These are phyloP conservation scores for Gymnopilus dilepis DNA, from an alignment of 768 basidiomycete species.

Conservation along the genomic window DNA sequence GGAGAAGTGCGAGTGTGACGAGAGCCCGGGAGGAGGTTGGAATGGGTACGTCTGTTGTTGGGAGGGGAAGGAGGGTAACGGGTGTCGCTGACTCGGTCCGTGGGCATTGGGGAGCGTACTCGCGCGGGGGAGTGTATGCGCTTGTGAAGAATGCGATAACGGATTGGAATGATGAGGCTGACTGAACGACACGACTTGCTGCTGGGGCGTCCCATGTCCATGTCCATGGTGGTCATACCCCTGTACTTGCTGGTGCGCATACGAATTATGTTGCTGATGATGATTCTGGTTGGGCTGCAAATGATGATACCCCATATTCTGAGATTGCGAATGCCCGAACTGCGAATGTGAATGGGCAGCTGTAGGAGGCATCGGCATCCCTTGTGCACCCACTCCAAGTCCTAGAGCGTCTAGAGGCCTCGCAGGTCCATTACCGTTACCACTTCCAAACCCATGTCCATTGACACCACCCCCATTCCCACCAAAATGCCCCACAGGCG, in stretches of 20 bases:
- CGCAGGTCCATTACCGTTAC: neutral
- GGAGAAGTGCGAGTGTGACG: too few relatives aligned
- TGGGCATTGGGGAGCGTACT: neutral
- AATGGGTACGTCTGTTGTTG: too few relatives aligned
- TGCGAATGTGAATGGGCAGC: neutral
- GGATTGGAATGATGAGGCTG: neutral
- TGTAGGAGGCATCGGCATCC: slow-evolving; percentile 1
- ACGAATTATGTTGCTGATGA: slow-evolving; percentile 5
- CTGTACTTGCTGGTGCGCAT: slow-evolving; percentile 8
- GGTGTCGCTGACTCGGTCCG: neutral
- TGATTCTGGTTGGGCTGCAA: too few relatives aligned
- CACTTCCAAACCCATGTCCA: neutral
- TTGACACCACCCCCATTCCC: too few relatives aligned
- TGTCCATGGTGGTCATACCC: neutral
- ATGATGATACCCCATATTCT: too few relatives aligned
- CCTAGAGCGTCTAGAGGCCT: slow-evolving; percentile 23
- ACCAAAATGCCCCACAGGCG: too few relatives aligned
- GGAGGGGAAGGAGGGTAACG: neutral
- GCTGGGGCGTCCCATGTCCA: neutral
- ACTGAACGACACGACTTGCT: neutral
- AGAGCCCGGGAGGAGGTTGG: too few relatives aligned
- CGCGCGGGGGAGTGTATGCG: neutral
- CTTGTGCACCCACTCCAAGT: too few relatives aligned
- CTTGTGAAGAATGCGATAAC: neutral
- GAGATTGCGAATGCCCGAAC: neutral